Percentiles rank a stretch among this genome's conserved stretches.
Evolutionary conservation across 768 basidiomycete genomes (phyloP).

Genomic region (Lyophyllum atratum): DNA sequence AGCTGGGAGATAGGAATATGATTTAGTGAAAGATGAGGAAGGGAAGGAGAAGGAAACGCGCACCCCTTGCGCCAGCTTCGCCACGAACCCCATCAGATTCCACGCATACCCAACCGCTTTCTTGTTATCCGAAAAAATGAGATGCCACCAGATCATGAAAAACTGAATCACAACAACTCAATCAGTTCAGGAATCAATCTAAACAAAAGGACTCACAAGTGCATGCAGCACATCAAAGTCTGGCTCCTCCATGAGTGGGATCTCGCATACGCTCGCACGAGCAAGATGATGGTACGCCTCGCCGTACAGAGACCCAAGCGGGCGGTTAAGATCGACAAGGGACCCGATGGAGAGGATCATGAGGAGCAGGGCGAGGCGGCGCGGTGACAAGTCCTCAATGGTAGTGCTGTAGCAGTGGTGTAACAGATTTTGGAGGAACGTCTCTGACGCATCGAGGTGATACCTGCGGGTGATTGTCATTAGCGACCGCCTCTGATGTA

Average conservation of each 20-base stretch:
- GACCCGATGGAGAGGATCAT: constrained; percentile 77
- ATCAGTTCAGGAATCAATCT: background rate
- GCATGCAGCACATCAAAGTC: constrained; percentile 73
- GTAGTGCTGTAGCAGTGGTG: constrained; percentile 68
- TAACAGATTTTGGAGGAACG: constrained; percentile 67
- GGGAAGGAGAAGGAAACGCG: constrained; percentile 26
- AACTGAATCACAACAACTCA: constrained; percentile 30
- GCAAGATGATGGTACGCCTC: constrained; percentile 70
- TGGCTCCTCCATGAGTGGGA: constrained; percentile 74
- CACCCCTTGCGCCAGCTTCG: constrained; percentile 73
- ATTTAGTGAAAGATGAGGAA: constrained; percentile 5
- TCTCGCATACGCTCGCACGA: constrained; percentile 68
- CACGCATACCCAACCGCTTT: constrained; percentile 74
- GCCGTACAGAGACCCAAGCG: constrained; percentile 57
- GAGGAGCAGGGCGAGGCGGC: constrained; percentile 65
- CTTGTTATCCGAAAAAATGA: constrained; percentile 74
- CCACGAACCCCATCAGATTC: constrained; percentile 75
- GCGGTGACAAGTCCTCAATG: constrained; percentile 61
- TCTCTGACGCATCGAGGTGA: constrained; percentile 70
- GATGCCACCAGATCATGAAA: constrained; percentile 76
- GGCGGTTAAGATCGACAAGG: constrained; percentile 61
- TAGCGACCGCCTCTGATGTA: background rate
- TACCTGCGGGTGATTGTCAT: constrained; percentile 39
- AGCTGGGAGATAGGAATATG: constrained; percentile 38
- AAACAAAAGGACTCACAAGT: constrained; percentile 41